These are phyloP conservation scores for Candida ascalaphidarum DNA, from an alignment of 805 yeast genomes.

Conservation along the genomic window DNA sequence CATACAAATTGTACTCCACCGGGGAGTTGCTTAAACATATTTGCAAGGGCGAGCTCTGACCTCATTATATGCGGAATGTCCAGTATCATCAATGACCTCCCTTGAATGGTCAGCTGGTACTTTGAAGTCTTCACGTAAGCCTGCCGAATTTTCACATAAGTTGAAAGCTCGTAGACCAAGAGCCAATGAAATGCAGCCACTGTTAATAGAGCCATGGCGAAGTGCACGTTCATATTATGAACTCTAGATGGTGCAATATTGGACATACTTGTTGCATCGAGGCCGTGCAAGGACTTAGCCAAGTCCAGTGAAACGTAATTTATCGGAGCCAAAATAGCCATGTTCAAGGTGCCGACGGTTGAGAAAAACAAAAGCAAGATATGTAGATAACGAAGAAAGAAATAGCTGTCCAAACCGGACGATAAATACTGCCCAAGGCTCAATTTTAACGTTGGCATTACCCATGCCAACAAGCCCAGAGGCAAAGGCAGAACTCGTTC, in stretches of 20 bases:
- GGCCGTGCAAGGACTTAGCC: constrained; percentile 31
- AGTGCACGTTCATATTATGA: constrained; percentile 49
- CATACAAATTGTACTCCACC: constrained; percentile 51
- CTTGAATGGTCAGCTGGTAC: constrained; percentile 14
- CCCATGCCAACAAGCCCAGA: constrained; percentile 49
- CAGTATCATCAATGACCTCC: constrained; percentile 32
- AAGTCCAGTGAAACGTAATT: constrained; percentile 27
- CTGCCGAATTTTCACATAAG: constrained; percentile 42
- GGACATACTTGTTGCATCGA: constrained; percentile 66
- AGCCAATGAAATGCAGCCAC: constrained; percentile 50
- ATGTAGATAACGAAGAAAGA: constrained; percentile 54
- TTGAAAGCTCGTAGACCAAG: constrained; percentile 47
- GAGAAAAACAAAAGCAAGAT: constrained; percentile 43
- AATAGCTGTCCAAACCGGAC: constrained; percentile 68
- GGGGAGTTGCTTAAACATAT: constrained; percentile 34
- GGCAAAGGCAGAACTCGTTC: constrained; percentile 30
- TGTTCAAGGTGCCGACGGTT: constrained; percentile 42
- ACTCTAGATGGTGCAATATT: constrained; percentile 51
- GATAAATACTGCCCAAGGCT: constrained; percentile 36
- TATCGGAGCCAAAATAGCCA: constrained; percentile 57
- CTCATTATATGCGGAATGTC: constrained; percentile 34
- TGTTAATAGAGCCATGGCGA: constrained; percentile 47
- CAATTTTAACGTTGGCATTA: constrained; percentile 30
- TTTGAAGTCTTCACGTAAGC: constrained; percentile 21
- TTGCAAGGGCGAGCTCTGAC: constrained; percentile 14